Percentiles rank a stretch among this genome's conserved stretches.
Conservation (phyloP, 768 basidiomycete species). For the Chalciporus chontae region DNA sequence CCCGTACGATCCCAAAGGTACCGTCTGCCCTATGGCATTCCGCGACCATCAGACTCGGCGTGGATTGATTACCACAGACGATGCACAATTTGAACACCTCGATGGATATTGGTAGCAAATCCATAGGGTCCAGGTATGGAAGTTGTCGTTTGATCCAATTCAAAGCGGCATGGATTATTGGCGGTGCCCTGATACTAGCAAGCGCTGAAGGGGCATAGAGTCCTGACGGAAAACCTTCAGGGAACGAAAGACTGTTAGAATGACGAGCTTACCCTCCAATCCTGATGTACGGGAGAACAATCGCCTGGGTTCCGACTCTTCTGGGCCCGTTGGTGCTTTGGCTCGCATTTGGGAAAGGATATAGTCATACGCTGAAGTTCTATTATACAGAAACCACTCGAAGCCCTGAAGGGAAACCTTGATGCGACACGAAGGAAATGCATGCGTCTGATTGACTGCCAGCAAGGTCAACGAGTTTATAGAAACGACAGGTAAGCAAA, state of each 20-base stretch:
- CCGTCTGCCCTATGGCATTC: conserved; percentile 80
- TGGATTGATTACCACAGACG: conserved; percentile 82
- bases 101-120: conserved; percentile 83
- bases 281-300: conserved; percentile 39
- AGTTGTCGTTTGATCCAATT: conserved; percentile 58
- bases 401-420: conserved; percentile 78
- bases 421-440: conserved; percentile 69
- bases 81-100: conserved; percentile 77
- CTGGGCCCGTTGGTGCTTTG: conserved; percentile 15
- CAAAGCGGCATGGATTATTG: conserved; percentile 39
- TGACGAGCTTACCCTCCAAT: conserved; percentile 33
- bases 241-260: neutral
- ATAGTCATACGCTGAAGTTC: conserved; percentile 83
- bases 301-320: conserved; percentile 33
- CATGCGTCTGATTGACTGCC: conserved; percentile 34
- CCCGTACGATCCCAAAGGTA: conserved; percentile 74
- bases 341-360: conserved; percentile 75
- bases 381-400: conserved; percentile 92
- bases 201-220: conserved; percentile 26
- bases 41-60: conserved; percentile 74
- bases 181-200: conserved; percentile 25
- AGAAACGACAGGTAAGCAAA: neutral
- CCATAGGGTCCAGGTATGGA: conserved; percentile 73
- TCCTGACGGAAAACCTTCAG: conserved; percentile 10
- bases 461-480: conserved; percentile 6